phyloP scores from a whole-genome alignment of 2,329 filamentous ascomycete genomes.

The Catunica adiposa region DNA sequence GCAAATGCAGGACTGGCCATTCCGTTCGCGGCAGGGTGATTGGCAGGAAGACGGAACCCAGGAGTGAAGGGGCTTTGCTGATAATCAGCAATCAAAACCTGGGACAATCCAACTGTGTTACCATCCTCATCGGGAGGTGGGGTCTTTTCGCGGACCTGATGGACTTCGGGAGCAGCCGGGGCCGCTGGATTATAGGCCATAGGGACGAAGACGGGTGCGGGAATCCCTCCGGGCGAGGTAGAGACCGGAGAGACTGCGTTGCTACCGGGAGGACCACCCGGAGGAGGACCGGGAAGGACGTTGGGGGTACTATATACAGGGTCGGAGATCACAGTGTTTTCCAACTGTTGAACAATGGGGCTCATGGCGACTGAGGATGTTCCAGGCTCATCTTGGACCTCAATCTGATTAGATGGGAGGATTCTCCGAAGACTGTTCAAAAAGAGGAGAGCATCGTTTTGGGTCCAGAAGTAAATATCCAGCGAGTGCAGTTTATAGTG shows the following conservation, averaged over 20 bases:
- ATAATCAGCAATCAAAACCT: conserved; percentile 41
- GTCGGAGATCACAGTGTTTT: conserved; percentile 51
- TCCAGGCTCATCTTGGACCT: conserved; percentile 46
- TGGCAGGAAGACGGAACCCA: conserved; percentile 31
- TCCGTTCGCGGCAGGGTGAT: conserved; percentile 28
- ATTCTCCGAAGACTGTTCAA: conserved; percentile 51
- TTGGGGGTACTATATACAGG: conserved; percentile 27
- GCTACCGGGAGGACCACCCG: conserved; percentile 15
- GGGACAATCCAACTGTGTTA: conserved; percentile 38
- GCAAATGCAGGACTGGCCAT: conserved; percentile 25
- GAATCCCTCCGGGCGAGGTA: conserved; percentile 20
- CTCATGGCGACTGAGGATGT: conserved; percentile 40
- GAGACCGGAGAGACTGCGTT: neutral
- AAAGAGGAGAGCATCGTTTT: conserved; percentile 53
- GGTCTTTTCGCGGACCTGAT: conserved; percentile 62
- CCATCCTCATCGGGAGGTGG: conserved; percentile 44
- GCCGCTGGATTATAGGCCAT: conserved; percentile 69
- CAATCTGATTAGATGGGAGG: conserved; percentile 42
- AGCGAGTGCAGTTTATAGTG: conserved; percentile 61
- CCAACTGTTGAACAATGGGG: conserved; percentile 56
- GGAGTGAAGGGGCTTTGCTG: conserved; percentile 36
- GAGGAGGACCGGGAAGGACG: conserved; percentile 16
- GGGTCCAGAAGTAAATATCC: conserved; percentile 68
- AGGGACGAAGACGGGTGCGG: conserved; percentile 32
- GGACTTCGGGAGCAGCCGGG: conserved; percentile 55